Evolutionary conservation across 345 rosid genomes (phyloP).

Genomic region (Toxicodendron radicans): DNA sequence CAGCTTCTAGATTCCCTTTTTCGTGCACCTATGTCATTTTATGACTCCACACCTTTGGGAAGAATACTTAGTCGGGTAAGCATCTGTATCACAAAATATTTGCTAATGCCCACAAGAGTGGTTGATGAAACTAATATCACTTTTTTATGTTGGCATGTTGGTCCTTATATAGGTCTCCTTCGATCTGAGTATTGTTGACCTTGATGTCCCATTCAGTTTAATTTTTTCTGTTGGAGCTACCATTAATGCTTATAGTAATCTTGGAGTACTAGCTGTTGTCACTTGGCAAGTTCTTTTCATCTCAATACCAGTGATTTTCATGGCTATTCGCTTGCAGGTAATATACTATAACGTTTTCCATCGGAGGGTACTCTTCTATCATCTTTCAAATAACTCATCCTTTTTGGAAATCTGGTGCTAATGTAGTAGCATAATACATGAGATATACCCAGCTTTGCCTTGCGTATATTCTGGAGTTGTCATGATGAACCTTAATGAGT

Average conservation of each 20-base stretch:
- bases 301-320: conserved; percentile 43
- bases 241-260: conserved; percentile 30
- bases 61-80: conserved; percentile 30
- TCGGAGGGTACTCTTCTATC: too few species aligned
- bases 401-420: not conserved
- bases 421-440: too few species aligned
- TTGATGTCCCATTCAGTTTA: conserved; percentile 36
- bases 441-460: too few species aligned
- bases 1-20: not conserved
- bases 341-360: too few species aligned
- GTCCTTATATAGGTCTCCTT: conserved; percentile 45
- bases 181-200: conserved; percentile 46
- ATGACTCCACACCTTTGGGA: conserved; percentile 8
- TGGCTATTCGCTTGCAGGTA: conserved; percentile 44
- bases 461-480: too few species aligned
- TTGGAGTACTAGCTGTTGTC: conserved; percentile 34
- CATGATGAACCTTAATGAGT: too few species aligned
- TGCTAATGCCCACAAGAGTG: not conserved
- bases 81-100: conserved; percentile 21
- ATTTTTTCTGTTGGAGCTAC: conserved; percentile 32
- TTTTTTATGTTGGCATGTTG: not conserved
- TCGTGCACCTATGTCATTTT: conserved; percentile 5
- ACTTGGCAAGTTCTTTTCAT: conserved; percentile 50
- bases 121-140: not conserved
- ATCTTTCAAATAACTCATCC: too few species aligned